Conservation (phyloP, 2,329 filamentous ascomycete species). For the Paecilomyces fulvus region DNA sequence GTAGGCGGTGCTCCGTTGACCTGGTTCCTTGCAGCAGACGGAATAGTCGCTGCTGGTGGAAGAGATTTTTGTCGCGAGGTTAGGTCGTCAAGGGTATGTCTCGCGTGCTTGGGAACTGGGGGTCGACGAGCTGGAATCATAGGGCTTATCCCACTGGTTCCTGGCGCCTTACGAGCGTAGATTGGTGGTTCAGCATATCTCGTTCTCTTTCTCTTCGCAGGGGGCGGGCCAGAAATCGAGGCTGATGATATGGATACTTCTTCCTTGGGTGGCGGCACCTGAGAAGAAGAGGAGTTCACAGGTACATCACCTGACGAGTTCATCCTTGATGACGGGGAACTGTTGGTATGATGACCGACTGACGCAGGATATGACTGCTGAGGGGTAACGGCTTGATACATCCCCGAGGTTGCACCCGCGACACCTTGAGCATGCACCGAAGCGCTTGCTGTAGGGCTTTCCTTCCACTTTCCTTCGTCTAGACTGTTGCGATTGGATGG, state of each 20-base stretch:
- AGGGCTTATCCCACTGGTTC: constrained; percentile 33
- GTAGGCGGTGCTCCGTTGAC: constrained; percentile 16
- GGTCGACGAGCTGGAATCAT: constrained; percentile 30
- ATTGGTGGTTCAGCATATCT: constrained; percentile 47
- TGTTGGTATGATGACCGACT: constrained; percentile 16
- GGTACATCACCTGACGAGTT: constrained; percentile 10
- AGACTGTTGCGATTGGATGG: constrained; percentile 15
- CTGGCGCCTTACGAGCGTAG: constrained; percentile 38
- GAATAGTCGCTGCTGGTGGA: constrained; percentile 10
- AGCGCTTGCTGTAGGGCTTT: constrained; percentile 15
- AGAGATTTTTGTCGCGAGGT: constrained; percentile 8
- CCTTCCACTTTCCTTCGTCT: constrained; percentile 20
- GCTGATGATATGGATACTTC: constrained; percentile 13
- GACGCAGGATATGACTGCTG: constrained; percentile 9
- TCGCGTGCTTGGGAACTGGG: constrained; percentile 24
- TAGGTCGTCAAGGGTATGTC: constrained; percentile 13
- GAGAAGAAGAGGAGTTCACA: neutral
- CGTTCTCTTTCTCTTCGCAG: constrained; percentile 40
- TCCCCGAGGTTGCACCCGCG: constrained; percentile 5
- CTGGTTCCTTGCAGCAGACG: constrained; percentile 9
- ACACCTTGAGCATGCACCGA: constrained; percentile 8
- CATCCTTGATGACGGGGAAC: constrained; percentile 18
- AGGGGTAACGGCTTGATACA: constrained; percentile 3
- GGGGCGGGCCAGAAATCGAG: constrained; percentile 19
- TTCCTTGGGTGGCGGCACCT: constrained; percentile 13